Percentiles rank a stretch among this genome's conserved stretches.
These are phyloP conservation scores for Vanderwaltozyma tropicalis DNA, from an alignment of 805 yeast genomes.

Conservation along the genomic window DNA sequence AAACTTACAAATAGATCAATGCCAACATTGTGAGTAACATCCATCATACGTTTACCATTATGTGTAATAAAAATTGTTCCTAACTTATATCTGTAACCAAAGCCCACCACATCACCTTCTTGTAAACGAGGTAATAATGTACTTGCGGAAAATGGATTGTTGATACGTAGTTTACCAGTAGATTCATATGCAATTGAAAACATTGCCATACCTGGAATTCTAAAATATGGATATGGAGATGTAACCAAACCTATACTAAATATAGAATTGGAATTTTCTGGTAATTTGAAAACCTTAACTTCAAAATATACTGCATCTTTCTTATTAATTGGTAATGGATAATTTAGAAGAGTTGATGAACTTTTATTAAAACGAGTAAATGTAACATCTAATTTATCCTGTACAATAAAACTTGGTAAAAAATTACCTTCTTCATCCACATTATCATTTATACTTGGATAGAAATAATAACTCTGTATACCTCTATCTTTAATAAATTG, in stretches of 20 bases:
- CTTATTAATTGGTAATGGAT: constrained; percentile 33
- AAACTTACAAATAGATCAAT: constrained; percentile 32
- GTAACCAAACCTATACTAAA: constrained; percentile 61
- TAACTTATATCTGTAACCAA: constrained; percentile 71
- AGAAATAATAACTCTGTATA: constrained; percentile 26
- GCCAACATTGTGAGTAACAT: constrained; percentile 63
- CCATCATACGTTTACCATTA: constrained; percentile 81
- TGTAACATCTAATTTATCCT: constrained; percentile 26
- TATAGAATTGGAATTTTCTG: constrained; percentile 32
- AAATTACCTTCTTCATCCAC: constrained; percentile 25
- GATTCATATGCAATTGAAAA: constrained; percentile 68
- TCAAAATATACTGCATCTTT: constrained; percentile 68
- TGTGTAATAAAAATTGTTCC: constrained; percentile 89
- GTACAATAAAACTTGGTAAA: constrained; percentile 27
- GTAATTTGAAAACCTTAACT: constrained; percentile 37
- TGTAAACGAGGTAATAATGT: constrained; percentile 36
- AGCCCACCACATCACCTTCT: constrained; percentile 88
- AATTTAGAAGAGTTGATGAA: constrained; percentile 28
- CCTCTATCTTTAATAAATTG: constrained; percentile 28
- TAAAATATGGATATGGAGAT: constrained; percentile 63
- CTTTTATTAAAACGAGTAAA: constrained; percentile 25
- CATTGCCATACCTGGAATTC: constrained; percentile 63
- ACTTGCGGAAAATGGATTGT: constrained; percentile 44
- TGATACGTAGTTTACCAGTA: constrained; percentile 57
- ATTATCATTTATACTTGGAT: constrained; percentile 29